These are phyloP conservation scores for Phytopythium mirpurense DNA, from an alignment of 352 stramenopile species.

Conservation along the genomic window DNA sequence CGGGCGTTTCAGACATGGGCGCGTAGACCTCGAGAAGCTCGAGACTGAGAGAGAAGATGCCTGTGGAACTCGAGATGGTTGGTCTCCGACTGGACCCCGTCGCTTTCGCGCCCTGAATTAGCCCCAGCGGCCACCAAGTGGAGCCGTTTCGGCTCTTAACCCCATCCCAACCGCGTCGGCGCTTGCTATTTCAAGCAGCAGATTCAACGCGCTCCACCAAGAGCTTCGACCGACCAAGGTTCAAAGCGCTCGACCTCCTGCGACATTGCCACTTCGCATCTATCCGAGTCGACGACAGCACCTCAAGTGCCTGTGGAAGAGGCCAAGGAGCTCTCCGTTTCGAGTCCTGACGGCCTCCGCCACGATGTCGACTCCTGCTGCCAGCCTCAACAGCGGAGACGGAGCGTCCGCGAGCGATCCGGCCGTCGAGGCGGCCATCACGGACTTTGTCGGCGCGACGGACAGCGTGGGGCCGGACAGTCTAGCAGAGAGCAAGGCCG, in stretches of 20 bases:
- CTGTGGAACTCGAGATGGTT: too few species aligned
- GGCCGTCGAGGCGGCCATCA: neutral
- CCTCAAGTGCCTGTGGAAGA: too few species aligned
- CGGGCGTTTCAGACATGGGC: neutral
- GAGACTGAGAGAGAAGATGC: neutral
- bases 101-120: neutral
- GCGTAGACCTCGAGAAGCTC: neutral
- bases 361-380: neutral
- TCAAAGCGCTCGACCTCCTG: too few species aligned
- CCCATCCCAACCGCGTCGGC: too few species aligned
- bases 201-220: neutral
- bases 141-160: too few species aligned
- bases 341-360: neutral
- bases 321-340: too few species aligned
- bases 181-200: neutral
- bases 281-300: too few species aligned
- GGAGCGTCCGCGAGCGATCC: neutral
- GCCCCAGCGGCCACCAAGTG: too few species aligned
- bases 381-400: neutral
- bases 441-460: slow-evolving; percentile 4
- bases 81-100: too few species aligned
- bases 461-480: neutral
- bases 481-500: neutral
- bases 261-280: too few species aligned
- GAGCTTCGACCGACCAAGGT: too few species aligned